phyloP scores from a whole-genome alignment of 164 flowering plant species.

The Vitis rotundifolia region DNA sequence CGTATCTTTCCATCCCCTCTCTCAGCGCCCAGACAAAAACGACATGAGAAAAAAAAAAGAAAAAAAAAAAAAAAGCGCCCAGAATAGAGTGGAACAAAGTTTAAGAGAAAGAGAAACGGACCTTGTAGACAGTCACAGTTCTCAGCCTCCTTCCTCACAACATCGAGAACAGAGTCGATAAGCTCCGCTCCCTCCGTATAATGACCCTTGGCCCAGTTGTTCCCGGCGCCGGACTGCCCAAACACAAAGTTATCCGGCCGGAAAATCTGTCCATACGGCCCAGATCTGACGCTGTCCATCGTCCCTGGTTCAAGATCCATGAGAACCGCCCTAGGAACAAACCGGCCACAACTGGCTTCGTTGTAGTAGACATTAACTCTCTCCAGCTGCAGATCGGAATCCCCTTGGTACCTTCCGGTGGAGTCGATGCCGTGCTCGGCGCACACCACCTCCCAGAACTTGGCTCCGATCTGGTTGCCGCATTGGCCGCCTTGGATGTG shows the following conservation, averaged over 20 bases:
- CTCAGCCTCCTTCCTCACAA: constrained; percentile 36
- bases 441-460: neutral
- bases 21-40: no score
- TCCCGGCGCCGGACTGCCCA: constrained; percentile 15
- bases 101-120: no score
- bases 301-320: constrained; percentile 48
- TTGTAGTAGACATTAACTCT: constrained; percentile 46
- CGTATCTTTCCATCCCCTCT: no score
- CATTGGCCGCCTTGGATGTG: constrained; percentile 47
- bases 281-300: constrained; percentile 41
- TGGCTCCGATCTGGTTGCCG: constrained; percentile 42
- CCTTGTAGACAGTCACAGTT: constrained; percentile 3
- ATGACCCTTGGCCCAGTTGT: constrained; percentile 3
- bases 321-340: constrained; percentile 41
- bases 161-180: constrained; percentile 35
- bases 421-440: constrained; percentile 28
- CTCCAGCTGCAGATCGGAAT: constrained; percentile 37
- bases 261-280: constrained; percentile 40
- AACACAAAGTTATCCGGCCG: constrained; percentile 38
- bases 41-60: no score
- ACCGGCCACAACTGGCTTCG: constrained; percentile 42
- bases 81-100: no score
- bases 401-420: constrained; percentile 38
- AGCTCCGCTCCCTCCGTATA: constrained; percentile 33
- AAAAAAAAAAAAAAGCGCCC: no score